A percentile compares a stretch with the other conserved stretches of the same genome.
These are phyloP conservation scores for Sphagnum tenellum DNA, from an alignment of 225 moss, liverwort and hornwort species.

Conservation along the genomic window DNA sequence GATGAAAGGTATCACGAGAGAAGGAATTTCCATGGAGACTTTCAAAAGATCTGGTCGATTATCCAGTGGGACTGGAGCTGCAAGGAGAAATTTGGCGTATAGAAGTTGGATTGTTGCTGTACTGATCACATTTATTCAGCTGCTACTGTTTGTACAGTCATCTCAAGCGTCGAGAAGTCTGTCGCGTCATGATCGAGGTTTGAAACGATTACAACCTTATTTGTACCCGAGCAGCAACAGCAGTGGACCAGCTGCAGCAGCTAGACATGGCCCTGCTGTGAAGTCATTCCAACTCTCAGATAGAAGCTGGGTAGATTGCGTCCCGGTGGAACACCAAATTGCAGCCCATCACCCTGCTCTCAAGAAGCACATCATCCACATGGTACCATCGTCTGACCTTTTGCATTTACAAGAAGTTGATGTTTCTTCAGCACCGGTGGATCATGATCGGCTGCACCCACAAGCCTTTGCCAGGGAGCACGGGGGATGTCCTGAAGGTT, in stretches of 20 bases:
- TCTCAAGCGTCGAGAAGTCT: conserved; percentile 1
- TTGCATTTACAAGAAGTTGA: not conserved
- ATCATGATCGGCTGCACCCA: not conserved
- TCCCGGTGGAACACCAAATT: conserved; percentile 4
- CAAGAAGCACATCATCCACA: conserved; percentile 4
- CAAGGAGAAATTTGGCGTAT: no score
- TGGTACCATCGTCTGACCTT: not conserved
- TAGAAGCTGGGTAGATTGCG: conserved; percentile 7
- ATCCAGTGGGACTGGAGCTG: no score
- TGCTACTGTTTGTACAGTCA: not conserved
- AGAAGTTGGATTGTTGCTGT: no score
- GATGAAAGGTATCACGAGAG: no score
- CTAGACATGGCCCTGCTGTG: conserved; percentile 5
- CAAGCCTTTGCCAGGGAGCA: conserved; percentile 5
- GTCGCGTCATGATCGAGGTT: not conserved
- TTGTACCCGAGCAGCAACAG: not conserved
- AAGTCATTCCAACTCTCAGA: conserved; percentile 5
- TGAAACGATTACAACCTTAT: not conserved
- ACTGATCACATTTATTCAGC: not conserved
- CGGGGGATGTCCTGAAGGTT: conserved; percentile 3
- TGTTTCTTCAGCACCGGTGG: not conserved
- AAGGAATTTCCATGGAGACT: no score
- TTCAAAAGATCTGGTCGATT: no score
- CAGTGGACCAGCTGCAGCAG: no score
- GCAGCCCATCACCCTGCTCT: conserved; percentile 6